Evolutionary conservation across 2,329 filamentous ascomycete species (phyloP), one percentile per base, ranked within the genome.

Genomic region (Aspergillus hiratsukae): DNA sequence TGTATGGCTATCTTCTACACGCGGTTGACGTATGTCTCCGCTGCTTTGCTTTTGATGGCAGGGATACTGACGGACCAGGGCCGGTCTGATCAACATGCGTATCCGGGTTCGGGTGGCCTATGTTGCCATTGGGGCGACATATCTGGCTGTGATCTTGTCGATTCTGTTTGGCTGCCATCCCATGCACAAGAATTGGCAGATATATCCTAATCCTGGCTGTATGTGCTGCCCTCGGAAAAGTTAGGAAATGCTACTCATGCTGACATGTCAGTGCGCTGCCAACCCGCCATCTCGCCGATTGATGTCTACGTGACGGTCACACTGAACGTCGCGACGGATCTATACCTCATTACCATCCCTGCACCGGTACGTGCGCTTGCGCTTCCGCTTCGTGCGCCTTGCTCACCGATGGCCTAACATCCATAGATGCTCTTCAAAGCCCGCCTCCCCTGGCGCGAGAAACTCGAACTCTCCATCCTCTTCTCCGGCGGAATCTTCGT

Each of bases 321-420:
- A 3, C 70, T 81, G 58, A 86, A 85, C 59, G 76, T 84, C 2
- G 61, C 72, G 1, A 86, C 83, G 3, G 84, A 86, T 60, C 52
- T 84, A 1, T 86, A 85, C 60, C 73, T 86, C n/a, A 80, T 86
- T 55, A 77, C 78, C 28, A 84, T 86, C 40, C 82, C 83, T 0
- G 72, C 83, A 4, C 82, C 83, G 1, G 81, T 84, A 66, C 57
- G 65, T 59, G 23, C 9, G 17, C 10, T 19, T 2, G n/a, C n/a
- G n/a, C n/a, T n/a, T n/a, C n/a, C n/a, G 19, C 14, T 31, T 23
- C 23, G 17, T 31, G 14, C 37, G 6, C 29, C 6, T 7, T 35
- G 4, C 4, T 23, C 23, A 23, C 23, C 23, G 5, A 46, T 28
- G 17, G 40, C 25, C 53, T 17, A 40, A 49, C 8, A n/a, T 17